phyloP scores from a whole-genome alignment of 2,329 filamentous ascomycete species.

The Penicillium sp. region DNA sequence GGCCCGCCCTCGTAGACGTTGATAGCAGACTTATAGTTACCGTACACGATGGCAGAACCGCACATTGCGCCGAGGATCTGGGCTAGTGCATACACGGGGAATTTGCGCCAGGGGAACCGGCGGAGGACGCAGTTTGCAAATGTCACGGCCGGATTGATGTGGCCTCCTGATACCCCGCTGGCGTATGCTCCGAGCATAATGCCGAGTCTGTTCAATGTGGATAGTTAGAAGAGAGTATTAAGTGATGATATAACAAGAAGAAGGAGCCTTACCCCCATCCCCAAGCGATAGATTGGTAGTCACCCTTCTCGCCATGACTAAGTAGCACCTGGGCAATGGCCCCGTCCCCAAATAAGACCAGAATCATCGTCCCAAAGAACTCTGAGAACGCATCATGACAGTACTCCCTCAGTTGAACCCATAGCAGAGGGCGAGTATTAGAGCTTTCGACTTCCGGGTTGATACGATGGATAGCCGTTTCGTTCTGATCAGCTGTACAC shows the following conservation, averaged over 20 bases:
- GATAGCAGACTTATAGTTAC: constrained; percentile 64
- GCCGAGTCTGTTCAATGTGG: constrained; percentile 49
- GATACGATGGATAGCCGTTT: constrained; percentile 16
- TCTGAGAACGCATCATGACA: constrained; percentile 63
- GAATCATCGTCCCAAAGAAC: constrained; percentile 66
- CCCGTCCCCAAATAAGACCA: constrained; percentile 69
- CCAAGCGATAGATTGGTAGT: constrained; percentile 55
- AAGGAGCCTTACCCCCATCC: constrained; percentile 44
- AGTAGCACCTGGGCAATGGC: constrained; percentile 68
- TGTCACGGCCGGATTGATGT: constrained; percentile 70
- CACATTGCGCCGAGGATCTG: constrained; percentile 67
- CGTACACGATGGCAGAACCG: constrained; percentile 60
- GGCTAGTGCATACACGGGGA: constrained; percentile 65
- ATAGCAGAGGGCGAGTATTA: constrained; percentile 37
- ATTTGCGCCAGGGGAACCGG: constrained; percentile 65
- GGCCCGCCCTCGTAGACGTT: constrained; percentile 60
- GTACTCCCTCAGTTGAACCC: constrained; percentile 53
- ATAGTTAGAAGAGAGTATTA: not conserved
- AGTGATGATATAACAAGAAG: not conserved
- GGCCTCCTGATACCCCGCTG: constrained; percentile 59
- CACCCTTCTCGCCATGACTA: constrained; percentile 46
- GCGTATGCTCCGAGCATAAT: constrained; percentile 68
- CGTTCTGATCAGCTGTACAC: constrained; percentile 17
- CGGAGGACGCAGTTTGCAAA: constrained; percentile 68
- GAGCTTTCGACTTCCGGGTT: constrained; percentile 7